phyloP scores from a whole-genome alignment of 768 basidiomycete genomes.

The Symmetrospora coprosmae region DNA sequence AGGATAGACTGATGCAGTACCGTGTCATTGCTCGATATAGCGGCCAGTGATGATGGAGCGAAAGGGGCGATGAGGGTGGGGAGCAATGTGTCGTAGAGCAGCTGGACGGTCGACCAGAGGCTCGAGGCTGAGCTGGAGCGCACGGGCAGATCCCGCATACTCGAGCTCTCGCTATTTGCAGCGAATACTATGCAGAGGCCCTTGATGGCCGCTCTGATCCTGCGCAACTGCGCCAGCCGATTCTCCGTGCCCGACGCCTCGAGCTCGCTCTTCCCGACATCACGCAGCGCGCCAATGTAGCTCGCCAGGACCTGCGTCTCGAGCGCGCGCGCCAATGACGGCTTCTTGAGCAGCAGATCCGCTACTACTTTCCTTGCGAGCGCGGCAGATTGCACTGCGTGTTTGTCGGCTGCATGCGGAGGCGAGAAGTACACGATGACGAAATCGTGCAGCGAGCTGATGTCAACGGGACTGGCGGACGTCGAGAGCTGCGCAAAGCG shows the following conservation, averaged over 20 bases:
- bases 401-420: neutral
- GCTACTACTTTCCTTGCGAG: neutral
- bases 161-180: neutral
- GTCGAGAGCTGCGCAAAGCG: neutral
- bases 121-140: neutral
- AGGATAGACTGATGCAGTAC: neutral
- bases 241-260: neutral
- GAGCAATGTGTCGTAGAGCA: neutral
- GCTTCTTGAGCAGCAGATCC: neutral
- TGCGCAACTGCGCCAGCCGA: neutral
- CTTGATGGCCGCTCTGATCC: no score
- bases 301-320: neutral
- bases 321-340: neutral
- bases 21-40: neutral
- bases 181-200: neutral
- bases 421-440: neutral
- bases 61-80: neutral
- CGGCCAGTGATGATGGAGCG: neutral
- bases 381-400: no score
- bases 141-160: neutral
- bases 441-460: neutral
- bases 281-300: neutral
- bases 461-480: neutral
- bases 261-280: no score
- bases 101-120: conserved; percentile 12